Conservation (phyloP, 2,329 filamentous ascomycete species). For the Cladophialophora chaetospira region DNA sequence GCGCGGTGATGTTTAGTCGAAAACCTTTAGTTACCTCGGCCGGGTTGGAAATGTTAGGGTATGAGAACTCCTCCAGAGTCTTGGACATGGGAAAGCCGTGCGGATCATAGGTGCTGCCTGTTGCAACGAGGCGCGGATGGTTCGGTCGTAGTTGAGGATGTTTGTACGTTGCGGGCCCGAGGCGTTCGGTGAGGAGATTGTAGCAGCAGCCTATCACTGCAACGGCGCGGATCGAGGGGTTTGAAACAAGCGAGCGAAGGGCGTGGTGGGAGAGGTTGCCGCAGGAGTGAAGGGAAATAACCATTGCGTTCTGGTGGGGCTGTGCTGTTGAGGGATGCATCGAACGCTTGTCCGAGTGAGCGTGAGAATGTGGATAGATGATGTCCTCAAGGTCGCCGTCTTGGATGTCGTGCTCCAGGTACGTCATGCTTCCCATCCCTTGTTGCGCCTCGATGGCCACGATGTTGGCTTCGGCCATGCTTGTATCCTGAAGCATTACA, state of each 20-base stretch:
- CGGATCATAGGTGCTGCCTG: conserved; percentile 74
- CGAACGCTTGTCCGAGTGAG: no score
- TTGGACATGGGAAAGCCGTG: conserved; percentile 93
- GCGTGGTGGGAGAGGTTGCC: conserved; percentile 97
- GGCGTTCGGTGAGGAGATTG: conserved; percentile 88
- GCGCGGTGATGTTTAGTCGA: conserved; percentile 88
- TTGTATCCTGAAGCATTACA: conserved; percentile 5
- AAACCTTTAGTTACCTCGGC: no score
- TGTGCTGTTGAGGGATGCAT: no score
- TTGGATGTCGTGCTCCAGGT: conserved; percentile 49
- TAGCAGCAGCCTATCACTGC: conserved; percentile 98
- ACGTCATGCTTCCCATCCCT: conserved; percentile 41
- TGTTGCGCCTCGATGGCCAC: conserved; percentile 1
- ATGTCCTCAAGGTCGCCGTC: conserved; percentile 44
- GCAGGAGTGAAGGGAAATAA: conserved; percentile 94
- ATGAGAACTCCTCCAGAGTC: conserved; percentile 62
- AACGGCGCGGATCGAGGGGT: conserved; percentile 81
- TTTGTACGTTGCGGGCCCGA: conserved; percentile 86
- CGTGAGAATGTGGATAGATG: no score
- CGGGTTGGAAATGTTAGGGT: conserved; percentile 39
- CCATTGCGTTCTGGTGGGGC: conserved; percentile 57
- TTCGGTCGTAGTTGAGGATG: conserved; percentile 73
- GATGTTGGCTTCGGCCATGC: conserved; percentile 2
- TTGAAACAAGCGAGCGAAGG: conserved; percentile 80
- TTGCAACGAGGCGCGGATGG: conserved; percentile 68